Evolutionary conservation across 2,329 filamentous ascomycete genomes (phyloP).

Genomic region (Curvularia eragrostidis): DNA sequence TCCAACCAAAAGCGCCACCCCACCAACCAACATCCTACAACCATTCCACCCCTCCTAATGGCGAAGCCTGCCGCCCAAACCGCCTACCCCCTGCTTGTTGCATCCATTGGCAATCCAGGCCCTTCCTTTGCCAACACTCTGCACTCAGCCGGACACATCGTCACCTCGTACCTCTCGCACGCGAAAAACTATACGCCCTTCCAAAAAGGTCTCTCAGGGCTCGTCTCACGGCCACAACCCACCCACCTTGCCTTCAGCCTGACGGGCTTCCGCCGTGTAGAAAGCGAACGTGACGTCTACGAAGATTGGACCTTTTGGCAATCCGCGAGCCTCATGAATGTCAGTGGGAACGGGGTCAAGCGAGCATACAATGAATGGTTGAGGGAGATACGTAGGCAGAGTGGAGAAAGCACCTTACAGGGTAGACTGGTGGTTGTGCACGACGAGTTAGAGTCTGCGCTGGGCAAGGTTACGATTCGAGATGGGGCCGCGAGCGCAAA

Average conservation of each 20-base stretch:
- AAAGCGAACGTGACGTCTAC: slow-evolving; percentile 23
- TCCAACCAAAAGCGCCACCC: slow-evolving; percentile 10
- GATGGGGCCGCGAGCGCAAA: slow-evolving; percentile 60
- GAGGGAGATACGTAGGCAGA: slow-evolving; percentile 14
- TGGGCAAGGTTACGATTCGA: slow-evolving; percentile 72
- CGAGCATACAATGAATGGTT: slow-evolving; percentile 67
- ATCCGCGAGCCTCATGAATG: slow-evolving; percentile 82
- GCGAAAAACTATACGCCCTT: slow-evolving; percentile 43
- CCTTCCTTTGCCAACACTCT: slow-evolving; percentile 75
- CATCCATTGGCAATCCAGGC: slow-evolving; percentile 84
- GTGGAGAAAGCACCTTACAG: slow-evolving; percentile 26
- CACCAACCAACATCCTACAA: not conserved
- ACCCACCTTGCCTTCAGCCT: slow-evolving; percentile 53
- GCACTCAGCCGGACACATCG: slow-evolving; percentile 85
- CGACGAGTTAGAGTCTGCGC: slow-evolving; percentile 79
- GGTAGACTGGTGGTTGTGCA: slow-evolving; percentile 77
- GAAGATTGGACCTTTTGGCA: slow-evolving; percentile 71
- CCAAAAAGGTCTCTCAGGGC: slow-evolving; percentile 38
- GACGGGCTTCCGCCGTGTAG: slow-evolving; percentile 30
- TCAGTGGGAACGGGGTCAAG: slow-evolving; percentile 74
- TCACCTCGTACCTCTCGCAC: slow-evolving; percentile 60
- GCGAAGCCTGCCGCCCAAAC: slow-evolving; percentile 36
- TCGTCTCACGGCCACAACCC: slow-evolving; percentile 37
- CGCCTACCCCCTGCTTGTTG: slow-evolving; percentile 69
- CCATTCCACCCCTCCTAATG: slow-evolving; percentile 13